phyloP scores from a whole-genome alignment of 73 alveolate genomes.

The Uronychia binucleata region DNA sequence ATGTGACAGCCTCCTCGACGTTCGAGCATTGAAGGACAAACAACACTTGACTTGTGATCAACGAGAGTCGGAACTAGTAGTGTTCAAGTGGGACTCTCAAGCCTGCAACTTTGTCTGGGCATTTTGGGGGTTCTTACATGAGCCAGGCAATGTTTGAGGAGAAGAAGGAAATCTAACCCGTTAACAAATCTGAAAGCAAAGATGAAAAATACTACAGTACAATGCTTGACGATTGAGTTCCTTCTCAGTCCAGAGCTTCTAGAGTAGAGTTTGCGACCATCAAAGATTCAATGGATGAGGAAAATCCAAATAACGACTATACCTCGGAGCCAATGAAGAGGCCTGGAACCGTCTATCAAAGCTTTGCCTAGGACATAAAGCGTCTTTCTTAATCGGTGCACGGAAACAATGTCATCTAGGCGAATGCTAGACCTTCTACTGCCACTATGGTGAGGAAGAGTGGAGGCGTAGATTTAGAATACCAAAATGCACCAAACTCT shows the following conservation, averaged over 20 bases:
- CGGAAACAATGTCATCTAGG: background rate
- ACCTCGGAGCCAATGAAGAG: background rate
- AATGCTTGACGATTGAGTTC: background rate
- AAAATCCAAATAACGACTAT: background rate
- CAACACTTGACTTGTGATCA: background rate
- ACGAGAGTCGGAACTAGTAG: background rate
- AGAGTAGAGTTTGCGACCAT: background rate
- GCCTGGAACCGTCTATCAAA: background rate
- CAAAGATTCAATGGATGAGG: background rate
- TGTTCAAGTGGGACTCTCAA: too few species aligned
- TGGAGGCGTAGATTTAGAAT: background rate
- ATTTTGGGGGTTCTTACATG: background rate
- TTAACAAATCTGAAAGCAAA: background rate
- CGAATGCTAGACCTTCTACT: background rate
- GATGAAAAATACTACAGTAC: background rate
- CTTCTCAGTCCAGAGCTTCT: background rate
- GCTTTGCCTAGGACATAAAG: background rate
- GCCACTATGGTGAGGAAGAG: background rate
- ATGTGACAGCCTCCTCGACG: background rate
- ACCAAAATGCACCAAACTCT: background rate
- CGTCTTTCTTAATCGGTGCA: background rate
- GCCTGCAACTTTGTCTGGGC: background rate
- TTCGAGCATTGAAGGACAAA: background rate
- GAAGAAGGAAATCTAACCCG: background rate
- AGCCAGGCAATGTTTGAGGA: background rate